Conservation (phyloP, 1,139 yeast species). For the Debaryomycetaceae sp. region DNA sequence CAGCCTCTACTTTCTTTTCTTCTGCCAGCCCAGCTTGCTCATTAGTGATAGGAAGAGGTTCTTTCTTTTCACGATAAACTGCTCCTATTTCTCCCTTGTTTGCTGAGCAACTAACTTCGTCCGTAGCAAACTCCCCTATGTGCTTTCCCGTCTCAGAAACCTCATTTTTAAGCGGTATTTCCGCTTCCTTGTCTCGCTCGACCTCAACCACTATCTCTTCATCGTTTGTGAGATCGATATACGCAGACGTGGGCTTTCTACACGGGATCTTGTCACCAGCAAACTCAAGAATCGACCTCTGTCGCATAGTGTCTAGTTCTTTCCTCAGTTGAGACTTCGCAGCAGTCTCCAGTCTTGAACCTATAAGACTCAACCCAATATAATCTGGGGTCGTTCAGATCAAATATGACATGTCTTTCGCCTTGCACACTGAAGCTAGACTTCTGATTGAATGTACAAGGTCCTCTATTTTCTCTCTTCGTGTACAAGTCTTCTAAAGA, state of each 20-base stretch:
- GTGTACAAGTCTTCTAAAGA: not conserved
- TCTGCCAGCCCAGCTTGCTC: constrained; percentile 1
- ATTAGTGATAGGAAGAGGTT: no score
- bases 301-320: constrained; percentile 3
- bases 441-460: not conserved
- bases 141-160: no score
- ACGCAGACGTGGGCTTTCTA: not conserved
- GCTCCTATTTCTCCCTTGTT: not conserved
- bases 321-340: not conserved
- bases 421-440: not conserved
- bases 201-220: constrained; percentile 2
- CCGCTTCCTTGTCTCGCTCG: not conserved
- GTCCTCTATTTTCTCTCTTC: not conserved
- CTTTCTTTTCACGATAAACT: not conserved
- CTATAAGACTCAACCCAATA: not conserved
- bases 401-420: not conserved
- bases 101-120: not conserved
- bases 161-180: no score
- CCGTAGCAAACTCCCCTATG: no score
- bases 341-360: not conserved
- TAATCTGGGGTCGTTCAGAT: not conserved
- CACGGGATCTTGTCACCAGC: not conserved
- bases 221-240: constrained; percentile 10
- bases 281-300: constrained; percentile 15
- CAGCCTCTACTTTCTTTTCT: constrained; percentile 1